Evolutionary conservation across 176 grass and related monocot genomes (phyloP).

Genomic region (Dactylis glomerata): DNA sequence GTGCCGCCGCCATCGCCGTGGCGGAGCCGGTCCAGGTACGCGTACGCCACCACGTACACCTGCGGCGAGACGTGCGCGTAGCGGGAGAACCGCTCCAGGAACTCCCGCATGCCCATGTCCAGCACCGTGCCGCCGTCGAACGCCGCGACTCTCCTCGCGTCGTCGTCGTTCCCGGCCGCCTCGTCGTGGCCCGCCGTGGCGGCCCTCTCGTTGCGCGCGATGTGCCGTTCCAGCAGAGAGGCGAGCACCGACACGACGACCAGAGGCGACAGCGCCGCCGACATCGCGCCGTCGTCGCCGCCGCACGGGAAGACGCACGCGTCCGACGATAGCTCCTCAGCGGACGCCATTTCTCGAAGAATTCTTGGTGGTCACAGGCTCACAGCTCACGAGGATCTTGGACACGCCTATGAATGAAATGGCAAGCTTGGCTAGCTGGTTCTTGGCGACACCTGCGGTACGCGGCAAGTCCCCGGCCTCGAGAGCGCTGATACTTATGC

Average conservation of each 20-base stretch:
- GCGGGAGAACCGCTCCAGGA: constrained; percentile 68
- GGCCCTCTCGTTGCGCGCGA: constrained; percentile 65
- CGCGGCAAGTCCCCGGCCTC: neutral
- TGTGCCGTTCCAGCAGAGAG: constrained; percentile 70
- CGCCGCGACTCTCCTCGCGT: constrained; percentile 22
- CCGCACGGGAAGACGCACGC: constrained; percentile 32
- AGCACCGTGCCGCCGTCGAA: constrained; percentile 62
- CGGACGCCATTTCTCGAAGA: constrained; percentile 44
- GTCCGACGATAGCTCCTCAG: constrained; percentile 37
- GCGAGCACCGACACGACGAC: constrained; percentile 75
- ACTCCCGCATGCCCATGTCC: constrained; percentile 64
- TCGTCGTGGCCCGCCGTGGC: neutral
- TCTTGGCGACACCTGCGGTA: neutral
- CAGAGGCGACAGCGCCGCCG: constrained; percentile 28
- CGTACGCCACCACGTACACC: constrained; percentile 91
- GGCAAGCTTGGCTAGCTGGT: neutral
- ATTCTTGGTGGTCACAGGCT: neutral
- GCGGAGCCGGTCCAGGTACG: constrained; percentile 85
- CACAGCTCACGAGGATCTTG: neutral
- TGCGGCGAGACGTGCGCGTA: constrained; percentile 59
- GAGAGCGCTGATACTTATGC: constrained; percentile 11
- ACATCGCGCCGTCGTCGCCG: constrained; percentile 17
- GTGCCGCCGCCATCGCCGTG: constrained; percentile 20
- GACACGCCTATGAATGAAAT: neutral
- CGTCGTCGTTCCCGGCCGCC: neutral